Base-by-base conservation (phyloP, 768 basidiomycete species). In the Mycena rebaudengoi region DNA sequence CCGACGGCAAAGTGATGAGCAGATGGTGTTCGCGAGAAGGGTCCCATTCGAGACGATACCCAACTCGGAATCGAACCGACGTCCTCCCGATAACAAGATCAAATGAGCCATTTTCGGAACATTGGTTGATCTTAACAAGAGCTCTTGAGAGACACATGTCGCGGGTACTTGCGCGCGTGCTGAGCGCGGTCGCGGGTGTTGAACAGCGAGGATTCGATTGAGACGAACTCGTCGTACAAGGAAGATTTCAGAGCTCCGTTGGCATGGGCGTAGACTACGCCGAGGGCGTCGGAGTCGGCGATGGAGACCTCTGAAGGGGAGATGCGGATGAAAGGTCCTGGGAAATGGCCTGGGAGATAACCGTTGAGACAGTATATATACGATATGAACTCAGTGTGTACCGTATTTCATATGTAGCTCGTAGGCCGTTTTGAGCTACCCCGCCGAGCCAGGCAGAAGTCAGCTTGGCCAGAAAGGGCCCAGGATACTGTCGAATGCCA, bases 161-260 rank as follows among this genome's bases (percentile, higher is more conserved):
- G n/a, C n/a, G n/a, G n/a, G n/a, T n/a, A n/a, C 78, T 96, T 96
- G 43, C 94, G 87, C 7, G 91, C 83, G 74, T 96, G 95, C 59
- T 94, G 91, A 5, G 75, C 70, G 28, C 92, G 86, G 69, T 91
- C 85, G 37, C 92, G 87, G 13, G 90, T 91, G 75, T 89, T 92
- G 83, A 94, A 92, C 23, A 93, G 77, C 1, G 89, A 89, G 21
- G 87, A 83, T 29, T 76, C 81, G 59, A 91, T 90, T 20, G 88
- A 88, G 21, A 93, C 90, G 69, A 94, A 94, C 13, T 85, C 86
- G 62, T 90, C 87, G 72, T 91, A 92, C 73, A 92, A 93, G 21
- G 86, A 71, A 18, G 89, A 85, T 70, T 95, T 95, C 60, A 90
- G 82, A 5, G 90, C 85, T n/a, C 93, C 92, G 55, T 88, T 94